Evolutionary conservation across 177 flowering plant genomes (phyloP).

Genomic region (Vitis hybrid): DNA sequence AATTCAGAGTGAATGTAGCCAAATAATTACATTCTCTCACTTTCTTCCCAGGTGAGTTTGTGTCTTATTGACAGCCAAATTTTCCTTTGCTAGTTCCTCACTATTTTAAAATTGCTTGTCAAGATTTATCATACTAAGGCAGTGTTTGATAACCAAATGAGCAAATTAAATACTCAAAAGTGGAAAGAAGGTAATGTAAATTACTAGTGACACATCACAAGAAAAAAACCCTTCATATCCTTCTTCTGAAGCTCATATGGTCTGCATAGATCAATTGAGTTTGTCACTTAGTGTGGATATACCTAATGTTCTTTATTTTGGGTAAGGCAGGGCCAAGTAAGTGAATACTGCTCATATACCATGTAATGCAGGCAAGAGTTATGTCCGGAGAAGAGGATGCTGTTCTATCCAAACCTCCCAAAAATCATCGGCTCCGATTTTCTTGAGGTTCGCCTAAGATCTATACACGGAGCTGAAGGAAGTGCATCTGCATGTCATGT

Average conservation of each 20-base stretch:
- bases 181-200: no score
- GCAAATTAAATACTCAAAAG: no score
- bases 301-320: no score
- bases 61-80: not conserved
- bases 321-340: no score
- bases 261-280: not conserved
- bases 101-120: not conserved
- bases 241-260: not conserved
- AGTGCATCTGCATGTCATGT: slow-evolving; percentile 59
- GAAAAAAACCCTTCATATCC: not conserved
- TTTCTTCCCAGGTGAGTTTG: slow-evolving; percentile 73
- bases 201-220: no score
- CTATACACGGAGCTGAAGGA: slow-evolving; percentile 56
- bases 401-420: slow-evolving; percentile 84
- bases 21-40: slow-evolving; percentile 73
- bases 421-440: slow-evolving; percentile 80
- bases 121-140: not conserved
- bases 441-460: slow-evolving; percentile 70
- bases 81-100: not conserved
- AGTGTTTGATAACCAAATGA: not conserved
- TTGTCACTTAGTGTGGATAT: not conserved
- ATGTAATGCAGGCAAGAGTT: slow-evolving; percentile 64
- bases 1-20: slow-evolving; percentile 51
- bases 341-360: not conserved
- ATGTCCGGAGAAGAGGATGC: slow-evolving; percentile 92